A percentile compares a stretch with the other conserved stretches of the same genome.
Conservation (phyloP, 768 basidiomycete species). For the Leucocoprinus leucothites region DNA sequence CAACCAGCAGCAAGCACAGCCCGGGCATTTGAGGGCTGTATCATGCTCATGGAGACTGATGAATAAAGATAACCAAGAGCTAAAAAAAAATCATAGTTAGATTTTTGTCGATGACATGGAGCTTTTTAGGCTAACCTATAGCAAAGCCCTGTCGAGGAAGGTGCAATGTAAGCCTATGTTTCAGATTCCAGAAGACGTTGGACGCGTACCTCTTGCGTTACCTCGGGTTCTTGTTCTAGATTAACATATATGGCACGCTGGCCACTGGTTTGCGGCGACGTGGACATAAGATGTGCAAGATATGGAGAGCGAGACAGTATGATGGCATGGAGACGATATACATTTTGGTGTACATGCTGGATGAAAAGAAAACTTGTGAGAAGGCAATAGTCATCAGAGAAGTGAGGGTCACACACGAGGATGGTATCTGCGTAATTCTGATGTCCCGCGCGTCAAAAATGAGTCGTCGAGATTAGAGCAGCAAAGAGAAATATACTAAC, state of each 20-base stretch:
- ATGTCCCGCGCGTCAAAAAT: conserved; percentile 14
- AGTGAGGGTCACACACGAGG: conserved; percentile 47
- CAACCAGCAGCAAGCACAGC: conserved; percentile 83
- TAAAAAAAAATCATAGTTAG: conserved; percentile 25
- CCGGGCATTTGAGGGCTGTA: conserved; percentile 78
- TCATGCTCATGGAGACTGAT: conserved; percentile 59
- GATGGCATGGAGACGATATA: conserved; percentile 79
- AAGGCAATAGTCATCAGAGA: neutral
- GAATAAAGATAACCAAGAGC: conserved; percentile 84
- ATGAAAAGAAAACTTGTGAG: conserved; percentile 11
- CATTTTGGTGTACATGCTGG: conserved; percentile 72
- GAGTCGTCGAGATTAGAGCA: conserved; percentile 13
- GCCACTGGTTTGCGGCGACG: conserved; percentile 62
- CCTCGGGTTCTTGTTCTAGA: conserved; percentile 75
- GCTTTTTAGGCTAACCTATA: conserved; percentile 47
- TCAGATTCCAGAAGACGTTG: conserved; percentile 9
- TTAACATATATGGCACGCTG: conserved; percentile 72
- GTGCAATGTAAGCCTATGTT: conserved; percentile 13
- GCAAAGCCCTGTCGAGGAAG: conserved; percentile 57
- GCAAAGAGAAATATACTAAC: conserved; percentile 42
- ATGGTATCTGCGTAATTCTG: conserved; percentile 84
- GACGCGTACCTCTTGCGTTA: conserved; percentile 73
- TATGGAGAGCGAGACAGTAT: conserved; percentile 86
- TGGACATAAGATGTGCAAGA: conserved; percentile 85
- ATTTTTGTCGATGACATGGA: neutral